Evolutionary conservation across 306 rosid species (phyloP).

Genomic region (Prunus mume): DNA sequence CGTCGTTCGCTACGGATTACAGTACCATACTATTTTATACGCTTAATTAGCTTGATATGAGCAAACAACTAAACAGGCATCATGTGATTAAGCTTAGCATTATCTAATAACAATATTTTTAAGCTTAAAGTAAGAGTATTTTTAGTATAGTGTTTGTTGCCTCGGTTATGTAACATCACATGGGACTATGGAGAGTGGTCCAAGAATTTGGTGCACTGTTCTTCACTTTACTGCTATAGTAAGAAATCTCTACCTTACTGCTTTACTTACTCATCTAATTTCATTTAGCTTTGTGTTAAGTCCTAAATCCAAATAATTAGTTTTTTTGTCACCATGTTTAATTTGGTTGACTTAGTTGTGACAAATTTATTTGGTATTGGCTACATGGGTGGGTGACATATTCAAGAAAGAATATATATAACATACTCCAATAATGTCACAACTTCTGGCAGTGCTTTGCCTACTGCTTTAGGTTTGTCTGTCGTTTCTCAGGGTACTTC

Average conservation of each 20-base stretch:
- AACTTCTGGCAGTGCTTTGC: slow-evolving; percentile 7
- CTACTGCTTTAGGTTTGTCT: not conserved
- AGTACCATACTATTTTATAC: not conserved
- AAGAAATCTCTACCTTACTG: not conserved
- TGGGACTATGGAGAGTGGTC: slow-evolving; percentile 7
- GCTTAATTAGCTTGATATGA: not conserved
- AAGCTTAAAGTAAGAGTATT: not conserved
- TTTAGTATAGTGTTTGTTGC: not conserved
- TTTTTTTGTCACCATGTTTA: not conserved
- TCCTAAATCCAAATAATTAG: not conserved
- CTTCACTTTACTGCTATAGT: not conserved
- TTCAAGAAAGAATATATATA: not conserved
- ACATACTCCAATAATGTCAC: not conserved
- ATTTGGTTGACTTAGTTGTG: not conserved
- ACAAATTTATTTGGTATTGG: not conserved
- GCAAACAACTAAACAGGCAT: not conserved
- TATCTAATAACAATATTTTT: too few species aligned
- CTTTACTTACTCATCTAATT: not conserved
- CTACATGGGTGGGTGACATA: not conserved
- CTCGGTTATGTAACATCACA: slow-evolving; percentile 13
- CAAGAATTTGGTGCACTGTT: not conserved
- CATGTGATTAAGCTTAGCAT: not conserved
- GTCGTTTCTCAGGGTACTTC: not conserved
- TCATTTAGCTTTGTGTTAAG: not conserved
- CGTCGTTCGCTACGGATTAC: not conserved